phyloP scores from a whole-genome alignment of 2,329 filamentous ascomycete species.

The Aspergillus melleus region DNA sequence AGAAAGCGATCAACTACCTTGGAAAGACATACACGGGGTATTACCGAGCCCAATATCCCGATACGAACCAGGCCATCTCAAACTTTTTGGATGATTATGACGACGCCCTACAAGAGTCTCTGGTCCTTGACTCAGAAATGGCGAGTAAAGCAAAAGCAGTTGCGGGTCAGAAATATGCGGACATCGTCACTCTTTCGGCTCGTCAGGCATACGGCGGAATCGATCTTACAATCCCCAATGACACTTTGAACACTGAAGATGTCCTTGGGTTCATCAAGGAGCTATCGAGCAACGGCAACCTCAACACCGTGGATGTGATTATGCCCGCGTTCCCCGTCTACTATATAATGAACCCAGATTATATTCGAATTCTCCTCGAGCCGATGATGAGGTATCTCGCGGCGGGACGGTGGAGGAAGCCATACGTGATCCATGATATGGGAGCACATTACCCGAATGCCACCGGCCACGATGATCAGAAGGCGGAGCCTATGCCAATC shows the following conservation, averaged over 20 bases:
- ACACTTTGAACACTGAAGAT: slow-evolving; percentile 31
- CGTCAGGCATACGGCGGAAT: slow-evolving; percentile 45
- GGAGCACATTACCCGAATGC: slow-evolving; percentile 45
- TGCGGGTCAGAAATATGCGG: slow-evolving; percentile 42
- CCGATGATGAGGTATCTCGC: slow-evolving; percentile 46
- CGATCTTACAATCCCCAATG: slow-evolving; percentile 40
- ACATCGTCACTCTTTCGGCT: slow-evolving; percentile 43
- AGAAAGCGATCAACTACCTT: slow-evolving; percentile 44
- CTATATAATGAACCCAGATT: slow-evolving; percentile 44
- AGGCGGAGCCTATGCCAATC: slow-evolving; percentile 44
- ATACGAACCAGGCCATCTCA: slow-evolving; percentile 34
- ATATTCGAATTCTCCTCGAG: slow-evolving; percentile 46
- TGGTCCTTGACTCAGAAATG: slow-evolving; percentile 33
- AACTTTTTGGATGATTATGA: slow-evolving; percentile 45
- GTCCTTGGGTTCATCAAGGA: slow-evolving; percentile 45
- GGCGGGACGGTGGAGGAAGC: slow-evolving; percentile 39
- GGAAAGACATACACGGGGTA: slow-evolving; percentile 42
- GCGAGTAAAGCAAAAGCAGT: slow-evolving; percentile 27
- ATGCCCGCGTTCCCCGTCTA: slow-evolving; percentile 46
- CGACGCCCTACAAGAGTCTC: slow-evolving; percentile 36
- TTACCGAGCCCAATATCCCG: slow-evolving; percentile 38
- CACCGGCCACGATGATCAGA: slow-evolving; percentile 39
- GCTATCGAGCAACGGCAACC: slow-evolving; percentile 45
- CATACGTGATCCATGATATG: slow-evolving; percentile 44
- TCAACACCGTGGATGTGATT: slow-evolving; percentile 47